phyloP scores from a whole-genome alignment of 352 stramenopile genomes.

The Phytophthora podocarpi region DNA sequence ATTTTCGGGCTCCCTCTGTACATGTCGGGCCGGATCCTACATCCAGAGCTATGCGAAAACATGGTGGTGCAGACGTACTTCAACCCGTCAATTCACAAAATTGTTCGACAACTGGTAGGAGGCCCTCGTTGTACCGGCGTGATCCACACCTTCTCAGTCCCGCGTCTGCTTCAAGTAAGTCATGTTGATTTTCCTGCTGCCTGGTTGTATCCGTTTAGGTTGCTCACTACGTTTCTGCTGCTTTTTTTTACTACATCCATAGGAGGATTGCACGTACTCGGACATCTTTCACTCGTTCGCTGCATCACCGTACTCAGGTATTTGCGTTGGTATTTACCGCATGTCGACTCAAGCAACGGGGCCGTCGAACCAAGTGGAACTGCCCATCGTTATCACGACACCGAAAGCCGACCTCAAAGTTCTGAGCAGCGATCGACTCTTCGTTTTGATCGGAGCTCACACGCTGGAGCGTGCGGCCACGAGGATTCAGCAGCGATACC shows the following conservation, averaged over 20 bases:
- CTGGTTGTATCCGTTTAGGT: not conserved
- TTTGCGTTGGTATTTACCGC: constrained; percentile 78
- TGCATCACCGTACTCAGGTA: constrained; percentile 60
- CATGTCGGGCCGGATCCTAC: constrained; percentile 83
- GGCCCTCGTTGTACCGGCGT: constrained; percentile 76
- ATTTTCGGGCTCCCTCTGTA: constrained; percentile 85
- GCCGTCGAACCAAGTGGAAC: constrained; percentile 41
- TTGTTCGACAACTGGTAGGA: constrained; percentile 80
- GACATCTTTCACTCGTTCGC: constrained; percentile 71
- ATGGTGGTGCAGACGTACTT: constrained; percentile 86
- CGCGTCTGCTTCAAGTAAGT: constrained; percentile 49
- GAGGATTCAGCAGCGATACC: constrained; percentile 61
- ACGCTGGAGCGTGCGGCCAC: constrained; percentile 69
- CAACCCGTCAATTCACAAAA: constrained; percentile 87
- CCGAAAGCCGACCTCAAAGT: constrained; percentile 61
- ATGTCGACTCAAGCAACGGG: constrained; percentile 59
- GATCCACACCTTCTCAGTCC: constrained; percentile 67
- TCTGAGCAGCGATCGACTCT: constrained; percentile 55
- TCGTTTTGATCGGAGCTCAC: constrained; percentile 77
- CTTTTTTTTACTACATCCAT: constrained; percentile 1
- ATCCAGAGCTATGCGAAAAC: constrained; percentile 86
- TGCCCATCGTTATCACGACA: constrained; percentile 82
- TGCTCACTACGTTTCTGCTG: not conserved
- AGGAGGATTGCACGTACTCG: constrained; percentile 55
- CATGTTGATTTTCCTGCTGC: not conserved